These are phyloP conservation scores for Peniophora sp. DNA, from an alignment of 1,284 basidiomycete species.

Conservation along the genomic window DNA sequence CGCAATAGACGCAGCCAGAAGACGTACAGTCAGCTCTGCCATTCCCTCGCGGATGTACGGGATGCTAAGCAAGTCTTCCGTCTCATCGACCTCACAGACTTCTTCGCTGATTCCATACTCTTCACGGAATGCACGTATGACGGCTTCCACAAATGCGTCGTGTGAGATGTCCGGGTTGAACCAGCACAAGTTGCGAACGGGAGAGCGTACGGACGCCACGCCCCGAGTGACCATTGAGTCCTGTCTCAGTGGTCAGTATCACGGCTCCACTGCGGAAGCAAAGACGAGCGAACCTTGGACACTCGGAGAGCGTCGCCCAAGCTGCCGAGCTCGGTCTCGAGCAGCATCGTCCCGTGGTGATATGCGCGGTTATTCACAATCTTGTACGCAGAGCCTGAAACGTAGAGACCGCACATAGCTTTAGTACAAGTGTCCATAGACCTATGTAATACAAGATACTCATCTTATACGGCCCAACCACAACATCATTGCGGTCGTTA, in stretches of 20 bases:
- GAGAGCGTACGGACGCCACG: constrained; percentile 87
- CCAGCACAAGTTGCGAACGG: constrained; percentile 78
- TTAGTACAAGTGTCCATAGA: constrained; percentile 1
- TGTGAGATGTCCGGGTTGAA: constrained; percentile 54
- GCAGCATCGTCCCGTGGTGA: constrained; percentile 99
- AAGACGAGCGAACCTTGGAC: constrained; percentile 48
- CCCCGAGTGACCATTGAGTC: constrained; percentile 78
- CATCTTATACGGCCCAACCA: constrained; percentile 81
- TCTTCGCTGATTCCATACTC: constrained; percentile 51
- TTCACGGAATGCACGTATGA: constrained; percentile 63
- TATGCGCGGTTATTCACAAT: constrained; percentile 88
- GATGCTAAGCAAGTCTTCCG: constrained; percentile 34
- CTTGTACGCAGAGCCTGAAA: constrained; percentile 98
- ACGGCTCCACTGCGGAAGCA: constrained; percentile 2
- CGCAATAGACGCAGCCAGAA: too few relatives aligned
- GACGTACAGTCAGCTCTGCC: constrained; percentile 59
- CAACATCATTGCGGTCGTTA: constrained; percentile 91
- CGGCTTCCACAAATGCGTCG: constrained; percentile 62
- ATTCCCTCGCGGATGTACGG: constrained; percentile 61
- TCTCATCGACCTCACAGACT: constrained; percentile 37
- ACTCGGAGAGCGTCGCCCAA: constrained; percentile 69
- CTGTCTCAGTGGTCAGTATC: constrained; percentile 25
- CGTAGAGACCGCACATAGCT: constrained; percentile 35
- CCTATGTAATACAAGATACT: constrained; percentile 25
- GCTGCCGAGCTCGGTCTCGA: constrained; percentile 68